Evolutionary conservation across 1,284 basidiomycete genomes (phyloP).

Genomic region (Golubevia sp.): DNA sequence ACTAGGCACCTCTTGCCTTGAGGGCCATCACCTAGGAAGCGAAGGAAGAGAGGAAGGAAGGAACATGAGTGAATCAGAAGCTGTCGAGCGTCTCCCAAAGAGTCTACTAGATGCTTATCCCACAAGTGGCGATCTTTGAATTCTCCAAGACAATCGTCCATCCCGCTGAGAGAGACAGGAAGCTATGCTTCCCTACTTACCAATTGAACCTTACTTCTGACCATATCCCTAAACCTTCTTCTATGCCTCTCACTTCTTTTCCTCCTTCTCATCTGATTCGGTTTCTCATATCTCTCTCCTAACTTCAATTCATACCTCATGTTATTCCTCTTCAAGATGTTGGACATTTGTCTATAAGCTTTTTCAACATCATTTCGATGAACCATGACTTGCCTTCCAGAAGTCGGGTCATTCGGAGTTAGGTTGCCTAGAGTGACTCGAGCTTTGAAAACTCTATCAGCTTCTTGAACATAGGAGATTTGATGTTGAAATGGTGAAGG

Average conservation of each 20-base stretch:
- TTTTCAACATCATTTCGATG: conserved; percentile 12
- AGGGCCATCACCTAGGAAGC: conserved; percentile 45
- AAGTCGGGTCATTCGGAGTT: too few relatives aligned
- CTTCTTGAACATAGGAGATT: too few relatives aligned
- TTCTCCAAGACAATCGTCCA: too few relatives aligned
- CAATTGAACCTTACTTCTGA: conserved; percentile 55
- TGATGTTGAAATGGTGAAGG: too few relatives aligned
- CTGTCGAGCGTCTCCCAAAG: too few relatives aligned
- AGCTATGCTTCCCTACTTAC: conserved; percentile 31
- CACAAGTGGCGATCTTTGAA: too few relatives aligned
- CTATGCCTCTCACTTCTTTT: conserved; percentile 54
- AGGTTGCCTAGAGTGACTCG: too few relatives aligned
- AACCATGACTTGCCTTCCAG: too few relatives aligned
- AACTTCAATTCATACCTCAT: conserved; percentile 46
- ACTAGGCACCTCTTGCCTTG: conserved; percentile 46
- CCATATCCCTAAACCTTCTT: conserved; percentile 54
- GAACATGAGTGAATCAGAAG: too few relatives aligned
- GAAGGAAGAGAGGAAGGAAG: background rate
- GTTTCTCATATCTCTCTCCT: conserved; percentile 55
- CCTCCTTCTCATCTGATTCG: conserved; percentile 50
- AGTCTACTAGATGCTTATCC: too few relatives aligned
- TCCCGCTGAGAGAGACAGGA: too few relatives aligned
- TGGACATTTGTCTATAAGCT: conserved; percentile 23
- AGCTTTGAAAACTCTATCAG: too few relatives aligned
- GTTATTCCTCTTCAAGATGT: conserved; percentile 36